Evolutionary conservation across 2,329 filamentous ascomycete species (phyloP), one percentile per base, ranked within the genome.

Genomic region (Talaromyces sp.): DNA sequence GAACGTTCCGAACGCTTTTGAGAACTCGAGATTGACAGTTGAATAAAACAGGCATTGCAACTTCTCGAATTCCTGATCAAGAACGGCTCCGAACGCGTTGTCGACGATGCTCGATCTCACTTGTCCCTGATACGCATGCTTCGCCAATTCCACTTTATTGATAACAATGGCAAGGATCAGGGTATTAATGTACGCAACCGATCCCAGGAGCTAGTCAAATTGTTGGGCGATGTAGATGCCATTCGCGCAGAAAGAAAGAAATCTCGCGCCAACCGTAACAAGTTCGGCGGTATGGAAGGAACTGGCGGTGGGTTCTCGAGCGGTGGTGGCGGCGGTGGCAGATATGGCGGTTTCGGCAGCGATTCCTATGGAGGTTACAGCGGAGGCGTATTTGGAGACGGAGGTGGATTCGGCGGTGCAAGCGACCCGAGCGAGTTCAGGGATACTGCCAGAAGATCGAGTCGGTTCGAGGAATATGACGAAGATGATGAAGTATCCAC

Each of bases 121-220:
- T 85, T 99, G 61, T 95, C 93, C 15, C 85, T 97, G 9, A 83
- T 99, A 60, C 96, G 97, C 77, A 99, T 99, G 94, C 84, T 99
- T 57, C 89, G 92, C 59, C 94, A 99, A 73, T 99, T 99, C 76
- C 94, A 99, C 77, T 99, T 82, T 76, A 97, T 99, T 74, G 84
- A 99, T 70, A 82, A 84, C 71, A 97, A 97, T 74, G 94, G 94
- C 73, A 99, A 99, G 75, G 94, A 99, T 71, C 94, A 99, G 75
- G 94, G 94, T 61, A 85, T 99, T 75, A 99, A 99, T 70, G 94
- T 99, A 60, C 88, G 94, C 65, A 97, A 97, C 77, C 85, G 94
- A 64, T 91, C 94, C 64, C 97, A 97, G 77, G 94, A 99, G 77
- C 81, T 99, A 53, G 89, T 90, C 11, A 95, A 99, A 63, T 84